Conservation (phyloP, 2,329 filamentous ascomycete genomes). For the Penicillium sp. region DNA sequence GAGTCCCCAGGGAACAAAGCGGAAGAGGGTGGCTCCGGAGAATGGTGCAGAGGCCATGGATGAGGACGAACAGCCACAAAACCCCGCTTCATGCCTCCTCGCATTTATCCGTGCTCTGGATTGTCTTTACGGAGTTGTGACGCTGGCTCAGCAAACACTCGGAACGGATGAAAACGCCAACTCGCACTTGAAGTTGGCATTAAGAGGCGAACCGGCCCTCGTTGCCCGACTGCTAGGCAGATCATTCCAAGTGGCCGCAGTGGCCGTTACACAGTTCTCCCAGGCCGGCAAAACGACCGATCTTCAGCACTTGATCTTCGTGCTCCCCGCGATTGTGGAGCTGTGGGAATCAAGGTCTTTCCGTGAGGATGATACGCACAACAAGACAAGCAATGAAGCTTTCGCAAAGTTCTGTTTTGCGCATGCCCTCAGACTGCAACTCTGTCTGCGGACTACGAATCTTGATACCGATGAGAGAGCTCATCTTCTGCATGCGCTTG, state of each 20-base stretch:
- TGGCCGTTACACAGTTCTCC: slow-evolving; percentile 29
- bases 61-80: slow-evolving; percentile 29
- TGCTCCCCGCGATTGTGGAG: slow-evolving; percentile 33
- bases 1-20: slow-evolving; percentile 33
- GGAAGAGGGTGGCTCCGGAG: slow-evolving; percentile 33
- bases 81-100: slow-evolving; percentile 30
- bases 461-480: slow-evolving; percentile 31
- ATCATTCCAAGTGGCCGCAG: slow-evolving; percentile 32
- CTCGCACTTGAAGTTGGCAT: slow-evolving; percentile 39
- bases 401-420: slow-evolving; percentile 35
- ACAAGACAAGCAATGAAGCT: slow-evolving; percentile 33
- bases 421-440: slow-evolving; percentile 33
- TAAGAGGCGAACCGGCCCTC: slow-evolving; percentile 35
- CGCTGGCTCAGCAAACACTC: slow-evolving; percentile 24
- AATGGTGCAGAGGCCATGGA: slow-evolving; percentile 29
- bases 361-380: slow-evolving; percentile 31
- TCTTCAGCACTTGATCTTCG: slow-evolving; percentile 33
- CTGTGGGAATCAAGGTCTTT: slow-evolving; percentile 39
- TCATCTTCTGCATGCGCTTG: slow-evolving; percentile 32
- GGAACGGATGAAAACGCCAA: slow-evolving; percentile 31
- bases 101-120: slow-evolving; percentile 34
- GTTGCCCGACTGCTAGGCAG: slow-evolving; percentile 36
- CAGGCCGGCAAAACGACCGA: slow-evolving; percentile 29
- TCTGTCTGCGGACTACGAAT: slow-evolving; percentile 24
- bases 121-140: slow-evolving; percentile 33